Base-by-base conservation (phyloP, 73 alveolate species). In the Breviolum minutum region DNA sequence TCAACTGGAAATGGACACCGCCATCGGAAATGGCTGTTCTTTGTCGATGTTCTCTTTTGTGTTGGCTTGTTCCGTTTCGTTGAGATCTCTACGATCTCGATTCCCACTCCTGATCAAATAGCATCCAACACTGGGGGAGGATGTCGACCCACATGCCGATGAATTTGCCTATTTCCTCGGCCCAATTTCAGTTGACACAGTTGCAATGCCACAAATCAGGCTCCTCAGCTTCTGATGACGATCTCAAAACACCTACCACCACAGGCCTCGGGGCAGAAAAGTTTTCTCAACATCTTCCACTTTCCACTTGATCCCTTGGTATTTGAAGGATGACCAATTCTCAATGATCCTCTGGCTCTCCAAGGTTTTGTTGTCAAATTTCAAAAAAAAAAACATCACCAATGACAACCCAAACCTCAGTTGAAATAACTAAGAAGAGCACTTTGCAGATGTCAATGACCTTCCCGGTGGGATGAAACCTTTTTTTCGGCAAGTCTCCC, bases 151-250 rank as follows among this genome's bases (percentile, higher is more conserved):
- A 40, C 54, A 40, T 40, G 54, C 54, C 54, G 24, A 14, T 68
- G 77, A 17, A 22, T 68, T 14, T 14, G 77, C 24, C 77, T 17
- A 6, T 14, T 68, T 17, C 77, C 17, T 68, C 6, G 1, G 17
- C n/a, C 77, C 17, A 68, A 22, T 22, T 68, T 68, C 3, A 14
- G 24, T 68, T 68, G 77, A 68, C 17, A 22, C 3, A 14, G 24
- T 68, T 68, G 77, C 1, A 1, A 22, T 40, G 54, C 54, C 54
- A 40, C 54, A 40, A 40, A 40, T 40, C 54, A 40, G 64, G 68
- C 71, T 73, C 97, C 97, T 90, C 97, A 5, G 97, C 97, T 48
- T 70, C 97, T 71, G 97, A 90, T 74, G 97, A 90, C 11, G 97
- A 32, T 81, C 97, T 87, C 88, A 90, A 74, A 8, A 71, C 97